Evolutionary conservation across 768 basidiomycete species (phyloP), one percentile per base, ranked within the genome.

Genomic region (Leccinum variicolor): DNA sequence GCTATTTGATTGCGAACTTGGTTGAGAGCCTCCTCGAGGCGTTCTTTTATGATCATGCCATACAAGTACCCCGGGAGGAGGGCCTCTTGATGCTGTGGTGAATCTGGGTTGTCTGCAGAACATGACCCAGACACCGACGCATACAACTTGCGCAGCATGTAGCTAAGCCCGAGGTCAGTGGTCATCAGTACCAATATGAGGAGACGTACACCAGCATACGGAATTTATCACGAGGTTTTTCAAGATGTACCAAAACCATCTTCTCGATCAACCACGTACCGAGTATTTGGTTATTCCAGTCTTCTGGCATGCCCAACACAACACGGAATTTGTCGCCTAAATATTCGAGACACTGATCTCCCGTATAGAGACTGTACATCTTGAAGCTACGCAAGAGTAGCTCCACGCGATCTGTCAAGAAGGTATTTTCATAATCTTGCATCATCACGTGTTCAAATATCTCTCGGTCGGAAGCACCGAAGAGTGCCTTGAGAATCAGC

Each of bases 41-140:
- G 86, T 73, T 99, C 97, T 75, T 97, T 98, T 77, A 99, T 90
- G 67, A 98, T 97, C 92, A 96, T 98, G 50, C 87, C 87, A 70
- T 97, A 98, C 23, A 99, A 72, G 62, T 79, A 84, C 29, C 97
- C 97, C 1, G 97, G 97, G 6, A 98, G 84, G 13, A 99, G 81
- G 49, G 96, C 94, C 69, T 99, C 97, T 71, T 99, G 97, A 68
- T 98, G 92, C 70, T 98, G 96, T 58, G 97, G 94, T 1, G 95
- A 98, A 80, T 99, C 97, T 5, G 97, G 95, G 70, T 98, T 98
- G 76, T 99, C 97, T 52, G 90, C 81, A 64, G 90, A 90, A 63
- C 92, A 97, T 45, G 88, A 84, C 45, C 89, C 87, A 5, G 94
- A 95, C 7, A 98, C 94, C 17, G 94, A 77, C 1, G 92, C 83